Evolutionary conservation across 1,284 basidiomycete genomes (phyloP), one percentile per base, ranked within the genome.

Genomic region (Lentinus polychrous): DNA sequence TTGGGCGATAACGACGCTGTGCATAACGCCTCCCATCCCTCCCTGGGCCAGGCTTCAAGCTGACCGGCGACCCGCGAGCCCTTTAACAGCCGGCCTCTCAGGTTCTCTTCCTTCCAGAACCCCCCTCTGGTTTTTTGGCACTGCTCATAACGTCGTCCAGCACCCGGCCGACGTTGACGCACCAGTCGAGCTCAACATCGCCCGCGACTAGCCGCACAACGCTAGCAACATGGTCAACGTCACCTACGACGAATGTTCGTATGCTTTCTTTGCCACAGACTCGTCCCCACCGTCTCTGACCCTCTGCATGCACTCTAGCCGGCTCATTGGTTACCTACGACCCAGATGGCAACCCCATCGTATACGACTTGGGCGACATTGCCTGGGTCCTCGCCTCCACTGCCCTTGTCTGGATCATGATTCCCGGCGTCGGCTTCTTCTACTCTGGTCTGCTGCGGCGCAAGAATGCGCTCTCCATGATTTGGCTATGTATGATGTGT

Each of bases 391-490:
- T 90, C 51, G 68, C 79, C 3, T 77, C 76, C 10, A 89, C 81
- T 0, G 84, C 84, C 17, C 70, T 87, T 49, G 92, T 95, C 23
- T 94, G 86, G 80, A 76, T 95, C 67, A 96, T 96, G 94, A 78
- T 92, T 63, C 92, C 92, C 15, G 91, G 91, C 51, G 79, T 92
- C 53, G 90, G 90, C 22, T 91, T 83, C 67, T 92, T 95, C 74
- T 95, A 96, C 68, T 88, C 91, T 27, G 94, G 93, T 58, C 72
- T 87, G 32, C 66, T 85, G 42, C 74, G 91, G 46, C 78, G 91
- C 39, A 96, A 96, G 69, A 96, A 94, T 59, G 94, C 94, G 0
- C 74, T 97, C 7, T 91, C 87, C 17, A 94, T 95, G 91, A 85
- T 98, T 41, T 93, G 84, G 70, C 73, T 93, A 20, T 82, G 81